Conservation (phyloP, 1,284 basidiomycete genomes). For the Ceratobasidium sp. region DNA sequence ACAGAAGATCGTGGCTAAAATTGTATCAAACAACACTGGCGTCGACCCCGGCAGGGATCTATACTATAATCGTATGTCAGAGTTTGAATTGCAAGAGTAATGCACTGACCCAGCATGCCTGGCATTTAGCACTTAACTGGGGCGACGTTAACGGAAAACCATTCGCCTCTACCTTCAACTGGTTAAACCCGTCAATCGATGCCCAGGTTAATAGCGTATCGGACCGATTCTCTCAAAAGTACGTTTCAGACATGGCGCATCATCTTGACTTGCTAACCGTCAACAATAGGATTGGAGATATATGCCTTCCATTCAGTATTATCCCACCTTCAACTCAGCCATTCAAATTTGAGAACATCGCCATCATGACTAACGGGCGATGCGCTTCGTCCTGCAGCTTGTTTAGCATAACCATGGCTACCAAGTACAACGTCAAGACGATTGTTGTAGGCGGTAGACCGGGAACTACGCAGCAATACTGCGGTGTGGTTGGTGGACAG, state of each 20-base stretch:
- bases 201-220: slow-evolving; percentile 26
- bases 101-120: neutral
- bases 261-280: neutral
- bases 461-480: slow-evolving; percentile 68
- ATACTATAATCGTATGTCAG: slow-evolving; percentile 28
- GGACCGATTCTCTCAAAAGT: slow-evolving; percentile 33
- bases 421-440: slow-evolving; percentile 68
- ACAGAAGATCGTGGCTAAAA: slow-evolving; percentile 30
- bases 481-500: slow-evolving; percentile 73
- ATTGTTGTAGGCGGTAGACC: slow-evolving; percentile 69
- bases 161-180: slow-evolving; percentile 35
- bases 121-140: slow-evolving; percentile 13
- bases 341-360: slow-evolving; percentile 40
- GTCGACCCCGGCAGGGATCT: neutral
- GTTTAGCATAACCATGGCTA: slow-evolving; percentile 69
- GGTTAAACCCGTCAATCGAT: slow-evolving; percentile 30
- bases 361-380: slow-evolving; percentile 39
- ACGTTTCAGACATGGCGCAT: neutral
- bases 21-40: slow-evolving; percentile 9
- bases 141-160: neutral
- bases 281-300: slow-evolving; percentile 14
- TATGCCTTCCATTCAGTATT: slow-evolving; percentile 26
- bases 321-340: slow-evolving; percentile 29
- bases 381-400: slow-evolving; percentile 27
- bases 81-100: neutral